Conservation (phyloP, 1,139 yeast genomes). For the Saccharomyces pastorianus region DNA sequence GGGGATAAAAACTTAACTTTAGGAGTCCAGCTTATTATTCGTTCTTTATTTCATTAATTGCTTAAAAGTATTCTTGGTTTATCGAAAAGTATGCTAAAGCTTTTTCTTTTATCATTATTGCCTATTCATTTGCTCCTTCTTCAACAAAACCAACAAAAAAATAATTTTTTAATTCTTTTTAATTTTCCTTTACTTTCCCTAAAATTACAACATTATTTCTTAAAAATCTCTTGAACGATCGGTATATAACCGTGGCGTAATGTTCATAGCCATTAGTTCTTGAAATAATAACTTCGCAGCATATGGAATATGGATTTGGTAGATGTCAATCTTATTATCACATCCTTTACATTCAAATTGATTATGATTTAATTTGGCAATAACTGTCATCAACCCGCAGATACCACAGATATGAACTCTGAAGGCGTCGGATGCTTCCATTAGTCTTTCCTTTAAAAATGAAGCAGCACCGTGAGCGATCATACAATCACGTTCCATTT, state of each 20-base stretch:
- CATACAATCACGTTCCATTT: constrained; percentile 99
- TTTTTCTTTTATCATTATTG: neutral
- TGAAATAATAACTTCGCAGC: constrained; percentile 96
- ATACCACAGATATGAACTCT: constrained; percentile 97
- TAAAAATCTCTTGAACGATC: constrained; percentile 40
- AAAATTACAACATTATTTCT: constrained; percentile 2
- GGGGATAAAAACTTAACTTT: neutral
- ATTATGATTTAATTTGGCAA: constrained; percentile 92
- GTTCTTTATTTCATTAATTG: neutral
- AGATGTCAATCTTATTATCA: constrained; percentile 95
- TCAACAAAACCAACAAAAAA: neutral
- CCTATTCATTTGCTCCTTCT: neutral
- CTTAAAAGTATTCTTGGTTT: neutral
- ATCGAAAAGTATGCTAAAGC: neutral
- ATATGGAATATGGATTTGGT: constrained; percentile 94
- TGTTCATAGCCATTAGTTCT: constrained; percentile 98
- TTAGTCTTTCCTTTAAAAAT: constrained; percentile 88
- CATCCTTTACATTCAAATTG: constrained; percentile 98
- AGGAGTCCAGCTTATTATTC: neutral
- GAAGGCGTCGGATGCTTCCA: constrained; percentile 98
- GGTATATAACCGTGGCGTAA: constrained; percentile 77
- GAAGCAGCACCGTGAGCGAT: constrained; percentile 99
- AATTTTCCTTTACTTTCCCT: constrained; percentile 3
- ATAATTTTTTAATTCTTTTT: constrained; percentile 1
- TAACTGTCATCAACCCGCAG: constrained; percentile 95